A percentile compares a stretch with the other conserved stretches of the same genome.
These are phyloP conservation scores for Rachicladosporium sp. DNA, from an alignment of 2,329 filamentous ascomycete genomes.

Conservation along the genomic window DNA sequence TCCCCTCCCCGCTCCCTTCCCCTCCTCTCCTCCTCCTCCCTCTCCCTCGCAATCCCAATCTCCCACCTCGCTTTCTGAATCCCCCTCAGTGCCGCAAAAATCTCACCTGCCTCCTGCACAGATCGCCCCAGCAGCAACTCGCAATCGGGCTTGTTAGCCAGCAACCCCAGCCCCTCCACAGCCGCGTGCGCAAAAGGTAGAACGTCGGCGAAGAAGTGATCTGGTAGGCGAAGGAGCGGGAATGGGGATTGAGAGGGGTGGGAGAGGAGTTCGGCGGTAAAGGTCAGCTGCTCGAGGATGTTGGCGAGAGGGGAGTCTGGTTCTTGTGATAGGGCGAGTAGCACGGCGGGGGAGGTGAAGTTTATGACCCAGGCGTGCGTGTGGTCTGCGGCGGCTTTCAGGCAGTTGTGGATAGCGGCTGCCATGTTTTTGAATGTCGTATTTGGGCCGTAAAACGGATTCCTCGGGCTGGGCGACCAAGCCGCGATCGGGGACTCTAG, in stretches of 20 bases:
- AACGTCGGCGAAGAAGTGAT: constrained; percentile 1
- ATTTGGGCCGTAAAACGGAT: constrained; percentile 1
- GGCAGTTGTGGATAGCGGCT: background rate
- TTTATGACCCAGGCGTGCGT: background rate
- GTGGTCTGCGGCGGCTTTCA: background rate
- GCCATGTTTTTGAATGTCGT: constrained; percentile 2
- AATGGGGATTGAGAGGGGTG: background rate
- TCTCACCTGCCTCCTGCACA: background rate
- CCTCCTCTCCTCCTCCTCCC: too few relatives aligned
- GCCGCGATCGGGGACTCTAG: background rate
- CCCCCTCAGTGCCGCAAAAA: background rate
- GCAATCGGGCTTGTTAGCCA: background rate
- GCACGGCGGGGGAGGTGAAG: background rate
- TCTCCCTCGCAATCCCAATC: too few relatives aligned
- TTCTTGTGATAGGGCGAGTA: background rate
- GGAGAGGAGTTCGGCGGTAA: constrained; percentile 1
- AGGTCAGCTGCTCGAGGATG: background rate
- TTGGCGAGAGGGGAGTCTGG: background rate
- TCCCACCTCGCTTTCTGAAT: too few relatives aligned
- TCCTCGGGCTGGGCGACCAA: background rate
- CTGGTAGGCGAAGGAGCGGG: background rate
- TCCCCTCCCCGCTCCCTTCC: too few relatives aligned
- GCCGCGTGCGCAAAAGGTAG: background rate
- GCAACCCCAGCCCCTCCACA: background rate
- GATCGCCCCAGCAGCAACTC: background rate